Evolutionary conservation across 2,329 filamentous ascomycete genomes (phyloP).

Genomic region (Biscogniauxia mediterranea): DNA sequence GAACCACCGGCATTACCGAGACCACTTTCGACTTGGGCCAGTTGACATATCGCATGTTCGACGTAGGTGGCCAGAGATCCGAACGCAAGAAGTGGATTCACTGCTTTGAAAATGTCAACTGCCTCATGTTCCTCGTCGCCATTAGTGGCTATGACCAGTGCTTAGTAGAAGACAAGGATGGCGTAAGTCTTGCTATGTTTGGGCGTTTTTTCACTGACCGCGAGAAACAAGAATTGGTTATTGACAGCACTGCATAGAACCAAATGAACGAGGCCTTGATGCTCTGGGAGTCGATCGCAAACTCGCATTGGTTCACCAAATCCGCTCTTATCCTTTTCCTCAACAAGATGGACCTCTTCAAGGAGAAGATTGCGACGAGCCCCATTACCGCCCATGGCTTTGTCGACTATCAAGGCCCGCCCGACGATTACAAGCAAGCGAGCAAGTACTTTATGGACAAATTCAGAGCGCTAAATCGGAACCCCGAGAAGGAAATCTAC

Average conservation of each 20-base stretch:
- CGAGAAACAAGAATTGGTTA: background rate
- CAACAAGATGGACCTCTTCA: slow-evolving; percentile 87
- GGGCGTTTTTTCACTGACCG: background rate
- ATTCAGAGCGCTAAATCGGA: slow-evolving; percentile 73
- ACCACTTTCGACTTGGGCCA: slow-evolving; percentile 90
- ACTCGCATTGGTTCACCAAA: slow-evolving; percentile 82
- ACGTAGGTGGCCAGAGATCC: slow-evolving; percentile 87
- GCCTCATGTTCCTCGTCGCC: slow-evolving; percentile 87
- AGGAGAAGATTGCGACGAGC: slow-evolving; percentile 68
- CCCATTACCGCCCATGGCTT: slow-evolving; percentile 73
- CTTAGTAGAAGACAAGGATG: slow-evolving; percentile 92
- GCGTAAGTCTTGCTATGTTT: slow-evolving; percentile 58
- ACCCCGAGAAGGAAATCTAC: slow-evolving; percentile 62
- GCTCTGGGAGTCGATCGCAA: slow-evolving; percentile 83
- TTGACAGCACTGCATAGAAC: slow-evolving; percentile 52
- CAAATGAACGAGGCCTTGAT: slow-evolving; percentile 90
- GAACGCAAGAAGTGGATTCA: slow-evolving; percentile 98
- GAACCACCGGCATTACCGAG: slow-evolving; percentile 94
- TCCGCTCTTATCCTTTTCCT: slow-evolving; percentile 81
- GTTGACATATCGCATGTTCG: slow-evolving; percentile 95
- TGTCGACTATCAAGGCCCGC: slow-evolving; percentile 72
- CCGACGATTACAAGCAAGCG: slow-evolving; percentile 69
- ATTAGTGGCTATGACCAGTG: slow-evolving; percentile 97
- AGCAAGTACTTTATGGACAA: slow-evolving; percentile 82
- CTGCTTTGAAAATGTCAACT: slow-evolving; percentile 92